Base-by-base conservation (phyloP, 805 yeast species). In the Zygosaccharomyces pseudorouxii region DNA sequence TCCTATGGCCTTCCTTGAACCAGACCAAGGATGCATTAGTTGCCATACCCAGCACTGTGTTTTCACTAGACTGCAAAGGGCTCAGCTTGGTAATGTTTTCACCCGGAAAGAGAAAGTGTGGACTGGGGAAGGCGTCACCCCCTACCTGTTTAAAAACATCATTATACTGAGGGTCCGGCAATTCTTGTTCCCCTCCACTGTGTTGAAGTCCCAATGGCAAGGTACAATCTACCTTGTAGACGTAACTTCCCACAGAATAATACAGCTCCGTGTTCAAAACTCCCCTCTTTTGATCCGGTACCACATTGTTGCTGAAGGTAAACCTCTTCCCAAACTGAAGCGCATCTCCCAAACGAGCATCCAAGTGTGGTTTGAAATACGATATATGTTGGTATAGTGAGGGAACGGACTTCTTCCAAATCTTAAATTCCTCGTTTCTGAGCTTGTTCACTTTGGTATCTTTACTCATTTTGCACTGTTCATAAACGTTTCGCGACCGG, bases 391-490 rank as follows among this genome's bases (percentile, higher is more conserved):
- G 62, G 65, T 88, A 88, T 51, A 88, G 71, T 55, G 86, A 71
- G 3, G 95, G 95, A 11, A 86, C 83, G 1, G 92, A 78, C 59
- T 87, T 86, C 64, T 87, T 88, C 96, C 96, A 88, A 16, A 74
- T 78, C 57, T 80, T 80, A 72, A 77, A 85, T 68, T 86, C 93
- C 65, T 86, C 95, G 58, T 86, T 86, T 52, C 76, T 73, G 8
- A 83, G 66, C 60, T 84, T 85, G 48, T 65, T 65, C 12, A 42
- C 50, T 42, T 48, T 53, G 30, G 53, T 48, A 33, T 53, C 57
- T 12, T 36, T 43, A 10, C 46, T 45, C 53, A 50, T 50, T 11
- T 31, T 45, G 31, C 18, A 33, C 8, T 12, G 7, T 30, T 30
- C 35, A 12, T 30, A 16, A 18, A 30, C 18, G 7, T 5, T 12